These are phyloP conservation scores for Colletotrichum sublineola DNA, from an alignment of 2,329 filamentous ascomycete genomes.

Conservation along the genomic window DNA sequence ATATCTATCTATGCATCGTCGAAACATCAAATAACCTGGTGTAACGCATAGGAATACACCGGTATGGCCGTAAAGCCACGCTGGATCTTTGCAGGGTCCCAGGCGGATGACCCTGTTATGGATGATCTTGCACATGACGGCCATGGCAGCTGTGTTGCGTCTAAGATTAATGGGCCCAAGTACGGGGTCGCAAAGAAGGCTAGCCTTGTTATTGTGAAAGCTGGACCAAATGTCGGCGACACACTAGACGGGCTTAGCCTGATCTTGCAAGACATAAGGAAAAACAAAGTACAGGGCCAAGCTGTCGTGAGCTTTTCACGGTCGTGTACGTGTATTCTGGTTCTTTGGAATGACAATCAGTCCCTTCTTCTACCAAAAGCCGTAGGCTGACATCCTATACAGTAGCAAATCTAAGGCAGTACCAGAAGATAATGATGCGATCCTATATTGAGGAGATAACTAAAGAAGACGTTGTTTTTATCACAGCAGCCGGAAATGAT, in stretches of 20 bases:
- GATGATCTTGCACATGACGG: neutral
- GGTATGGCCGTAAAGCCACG: slow-evolving; percentile 10
- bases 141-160: slow-evolving; percentile 4
- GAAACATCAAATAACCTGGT: too few species aligned
- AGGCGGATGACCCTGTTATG: neutral
- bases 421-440: neutral
- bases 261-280: neutral
- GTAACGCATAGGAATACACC: slow-evolving; percentile 5
- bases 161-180: slow-evolving; percentile 12
- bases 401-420: too few species aligned
- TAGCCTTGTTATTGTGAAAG: slow-evolving; percentile 2
- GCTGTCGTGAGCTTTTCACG: neutral
- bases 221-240: neutral
- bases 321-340: neutral
- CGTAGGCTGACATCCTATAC: too few species aligned
- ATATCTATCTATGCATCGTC: too few species aligned
- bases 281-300: neutral
- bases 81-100: slow-evolving; percentile 5
- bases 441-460: neutral
- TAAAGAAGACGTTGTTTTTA: neutral
- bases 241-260: neutral
- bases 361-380: too few species aligned
- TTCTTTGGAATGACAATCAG: too few species aligned
- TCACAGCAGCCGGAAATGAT: slow-evolving; percentile 9
- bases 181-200: slow-evolving; percentile 6